These are phyloP conservation scores for Podospora fimiseda DNA, from an alignment of 495 filamentous ascomycete species.

Conservation along the genomic window DNA sequence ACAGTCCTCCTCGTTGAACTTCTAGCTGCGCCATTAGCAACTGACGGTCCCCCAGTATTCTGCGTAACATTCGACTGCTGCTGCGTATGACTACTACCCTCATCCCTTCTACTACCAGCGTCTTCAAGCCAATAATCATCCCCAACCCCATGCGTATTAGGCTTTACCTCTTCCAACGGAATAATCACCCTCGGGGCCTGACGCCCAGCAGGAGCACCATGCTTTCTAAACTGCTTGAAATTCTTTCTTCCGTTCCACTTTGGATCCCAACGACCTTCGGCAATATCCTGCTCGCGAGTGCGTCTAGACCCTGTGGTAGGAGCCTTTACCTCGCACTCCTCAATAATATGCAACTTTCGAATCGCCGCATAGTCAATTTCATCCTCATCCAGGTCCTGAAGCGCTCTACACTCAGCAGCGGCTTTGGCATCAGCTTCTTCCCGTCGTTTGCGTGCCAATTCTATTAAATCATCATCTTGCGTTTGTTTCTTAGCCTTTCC, in stretches of 20 bases:
- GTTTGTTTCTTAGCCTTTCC: constrained; percentile 45
- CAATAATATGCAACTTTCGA: constrained; percentile 68
- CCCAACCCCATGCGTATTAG: constrained; percentile 76
- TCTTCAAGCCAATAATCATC: constrained; percentile 72
- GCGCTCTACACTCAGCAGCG: constrained; percentile 51
- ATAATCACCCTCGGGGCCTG: constrained; percentile 59
- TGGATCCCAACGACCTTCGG: constrained; percentile 71
- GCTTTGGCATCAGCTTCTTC: constrained; percentile 62
- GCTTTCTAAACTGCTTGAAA: constrained; percentile 82
- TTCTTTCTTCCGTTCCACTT: constrained; percentile 94
- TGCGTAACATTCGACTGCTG: constrained; percentile 1
- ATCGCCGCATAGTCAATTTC: constrained; percentile 65
- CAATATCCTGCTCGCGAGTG: constrained; percentile 39
- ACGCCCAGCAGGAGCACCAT: constrained; percentile 46
- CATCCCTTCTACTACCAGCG: constrained; percentile 21
- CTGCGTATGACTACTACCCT: constrained; percentile 21
- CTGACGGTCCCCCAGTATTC: not conserved
- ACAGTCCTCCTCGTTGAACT: constrained; percentile 14
- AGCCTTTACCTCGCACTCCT: constrained; percentile 63
- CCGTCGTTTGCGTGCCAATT: constrained; percentile 58
- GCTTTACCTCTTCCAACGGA: constrained; percentile 68
- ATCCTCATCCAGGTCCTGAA: constrained; percentile 44
- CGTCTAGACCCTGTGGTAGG: constrained; percentile 11
- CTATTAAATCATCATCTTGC: constrained; percentile 56
- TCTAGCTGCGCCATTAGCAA: not conserved